phyloP scores from a whole-genome alignment of 768 basidiomycete species.

The Pleurotus platypus region DNA sequence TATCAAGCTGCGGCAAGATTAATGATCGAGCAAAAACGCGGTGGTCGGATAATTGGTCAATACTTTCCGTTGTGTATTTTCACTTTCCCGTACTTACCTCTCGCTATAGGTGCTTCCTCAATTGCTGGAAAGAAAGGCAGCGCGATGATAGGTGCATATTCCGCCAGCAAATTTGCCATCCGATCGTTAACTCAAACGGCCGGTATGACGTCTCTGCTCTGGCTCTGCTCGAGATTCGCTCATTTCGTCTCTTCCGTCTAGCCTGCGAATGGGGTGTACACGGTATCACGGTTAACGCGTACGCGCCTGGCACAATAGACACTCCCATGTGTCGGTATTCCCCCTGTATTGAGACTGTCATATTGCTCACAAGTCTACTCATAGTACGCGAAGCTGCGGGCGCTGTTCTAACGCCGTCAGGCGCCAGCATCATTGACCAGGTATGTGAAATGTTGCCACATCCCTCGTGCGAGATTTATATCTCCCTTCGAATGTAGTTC shows the following conservation, averaged over 20 bases:
- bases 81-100: not conserved
- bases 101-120: conserved; percentile 27
- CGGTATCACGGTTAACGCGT: conserved; percentile 36
- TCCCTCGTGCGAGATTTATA: not conserved
- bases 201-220: conserved; percentile 19
- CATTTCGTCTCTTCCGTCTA: conserved; percentile 9
- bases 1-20: conserved; percentile 40
- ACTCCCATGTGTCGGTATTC: conserved; percentile 25
- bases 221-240: not conserved
- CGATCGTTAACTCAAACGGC: conserved; percentile 36
- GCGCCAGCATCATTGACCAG: not conserved
- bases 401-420: conserved; percentile 3
- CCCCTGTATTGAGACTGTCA: not conserved
- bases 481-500: conserved; percentile 1
- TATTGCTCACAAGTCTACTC: not conserved
- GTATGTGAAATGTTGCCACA: not conserved
- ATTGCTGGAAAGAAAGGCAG: conserved; percentile 25
- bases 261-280: conserved; percentile 27
- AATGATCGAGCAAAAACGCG: conserved; percentile 39
- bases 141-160: conserved; percentile 21
- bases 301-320: conserved; percentile 30
- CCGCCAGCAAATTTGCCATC: conserved; percentile 36
- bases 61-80: not conserved
- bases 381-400: conserved; percentile 7
- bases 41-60: conserved; percentile 38